phyloP scores from a whole-genome alignment of 1,284 basidiomycete genomes.

The Cutaneotrichosporon sp. region DNA sequence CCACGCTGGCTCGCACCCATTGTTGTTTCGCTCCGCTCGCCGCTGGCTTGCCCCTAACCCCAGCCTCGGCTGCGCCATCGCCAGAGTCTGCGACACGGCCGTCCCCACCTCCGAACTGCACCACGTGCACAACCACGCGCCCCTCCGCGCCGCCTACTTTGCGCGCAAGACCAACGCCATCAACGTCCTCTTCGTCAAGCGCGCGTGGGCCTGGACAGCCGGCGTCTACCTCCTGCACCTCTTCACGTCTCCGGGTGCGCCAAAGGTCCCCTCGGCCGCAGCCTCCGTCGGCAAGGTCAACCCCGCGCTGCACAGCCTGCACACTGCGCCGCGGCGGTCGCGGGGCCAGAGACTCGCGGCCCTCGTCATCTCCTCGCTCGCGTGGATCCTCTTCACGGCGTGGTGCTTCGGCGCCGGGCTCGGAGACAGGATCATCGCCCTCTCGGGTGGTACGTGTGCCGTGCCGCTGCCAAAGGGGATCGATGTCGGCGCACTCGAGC shows the following conservation, averaged over 20 bases:
- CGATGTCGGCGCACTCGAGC: conserved; percentile 16
- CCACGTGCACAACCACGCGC: conserved; percentile 58
- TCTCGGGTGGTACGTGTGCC: conserved; percentile 80
- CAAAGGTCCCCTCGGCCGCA: neutral
- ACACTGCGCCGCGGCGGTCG: conserved; percentile 39
- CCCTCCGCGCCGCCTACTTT: conserved; percentile 61
- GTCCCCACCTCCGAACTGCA: conserved; percentile 37
- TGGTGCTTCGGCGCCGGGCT: conserved; percentile 94
- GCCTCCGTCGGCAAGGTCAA: conserved; percentile 9
- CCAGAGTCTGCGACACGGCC: conserved; percentile 63
- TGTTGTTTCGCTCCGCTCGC: no score
- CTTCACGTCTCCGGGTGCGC: conserved; percentile 28
- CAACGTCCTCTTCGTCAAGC: conserved; percentile 87
- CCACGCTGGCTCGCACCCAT: no score
- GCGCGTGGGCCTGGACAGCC: conserved; percentile 88
- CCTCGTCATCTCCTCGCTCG: conserved; percentile 65
- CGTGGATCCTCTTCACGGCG: conserved; percentile 74
- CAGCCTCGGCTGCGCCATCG: conserved; percentile 51
- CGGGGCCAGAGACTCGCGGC: conserved; percentile 59
- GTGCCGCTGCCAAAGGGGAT: conserved; percentile 59
- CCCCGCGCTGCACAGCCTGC: conserved; percentile 54
- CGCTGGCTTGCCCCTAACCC: no score
- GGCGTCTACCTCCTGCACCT: conserved; percentile 61
- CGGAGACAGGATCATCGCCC: conserved; percentile 70
- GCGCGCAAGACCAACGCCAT: conserved; percentile 78